Evolutionary conservation across 2,329 filamentous ascomycete species (phyloP).

Genomic region (Rhytidhysteron rufulum): DNA sequence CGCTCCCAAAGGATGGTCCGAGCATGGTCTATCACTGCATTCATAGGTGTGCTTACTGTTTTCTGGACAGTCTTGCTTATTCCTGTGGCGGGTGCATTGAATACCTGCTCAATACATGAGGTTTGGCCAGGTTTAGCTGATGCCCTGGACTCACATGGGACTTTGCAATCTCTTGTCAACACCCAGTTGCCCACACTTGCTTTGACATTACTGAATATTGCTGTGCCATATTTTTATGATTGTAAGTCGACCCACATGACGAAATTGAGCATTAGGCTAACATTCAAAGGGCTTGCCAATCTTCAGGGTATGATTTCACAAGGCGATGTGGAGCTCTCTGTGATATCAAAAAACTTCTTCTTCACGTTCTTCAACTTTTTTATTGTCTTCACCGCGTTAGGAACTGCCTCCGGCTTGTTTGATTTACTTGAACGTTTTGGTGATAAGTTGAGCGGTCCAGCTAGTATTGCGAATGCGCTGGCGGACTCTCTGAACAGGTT

Average conservation of each 20-base stretch:
- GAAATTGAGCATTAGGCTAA: conserved; percentile 2
- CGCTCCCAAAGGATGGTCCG: conserved; percentile 69
- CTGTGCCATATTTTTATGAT: conserved; percentile 91
- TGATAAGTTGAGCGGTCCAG: conserved; percentile 73
- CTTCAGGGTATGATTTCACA: conserved; percentile 93
- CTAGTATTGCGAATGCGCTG: conserved; percentile 69
- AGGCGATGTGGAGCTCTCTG: conserved; percentile 87
- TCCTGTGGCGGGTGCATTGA: conserved; percentile 73
- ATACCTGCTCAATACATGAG: conserved; percentile 73
- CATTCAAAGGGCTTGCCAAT: conserved; percentile 64
- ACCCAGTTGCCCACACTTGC: conserved; percentile 83
- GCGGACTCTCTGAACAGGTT: conserved; percentile 72
- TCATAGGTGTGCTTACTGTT: conserved; percentile 78
- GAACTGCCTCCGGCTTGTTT: conserved; percentile 72
- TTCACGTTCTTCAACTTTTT: conserved; percentile 99
- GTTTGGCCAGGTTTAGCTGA: conserved; percentile 68
- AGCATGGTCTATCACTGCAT: conserved; percentile 77
- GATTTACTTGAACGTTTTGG: conserved; percentile 61
- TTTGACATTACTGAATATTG: conserved; percentile 81
- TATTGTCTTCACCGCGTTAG: conserved; percentile 85
- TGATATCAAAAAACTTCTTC: conserved; percentile 98
- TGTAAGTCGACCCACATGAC: conserved; percentile 49
- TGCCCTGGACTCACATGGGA: conserved; percentile 62
- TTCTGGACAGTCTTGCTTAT: conserved; percentile 85
- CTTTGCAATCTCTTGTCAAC: conserved; percentile 73